A percentile compares a stretch with the other conserved stretches of the same genome.
phyloP scores from a whole-genome alignment of 2,329 filamentous ascomycete species.

The Cercospora brassicicola region DNA sequence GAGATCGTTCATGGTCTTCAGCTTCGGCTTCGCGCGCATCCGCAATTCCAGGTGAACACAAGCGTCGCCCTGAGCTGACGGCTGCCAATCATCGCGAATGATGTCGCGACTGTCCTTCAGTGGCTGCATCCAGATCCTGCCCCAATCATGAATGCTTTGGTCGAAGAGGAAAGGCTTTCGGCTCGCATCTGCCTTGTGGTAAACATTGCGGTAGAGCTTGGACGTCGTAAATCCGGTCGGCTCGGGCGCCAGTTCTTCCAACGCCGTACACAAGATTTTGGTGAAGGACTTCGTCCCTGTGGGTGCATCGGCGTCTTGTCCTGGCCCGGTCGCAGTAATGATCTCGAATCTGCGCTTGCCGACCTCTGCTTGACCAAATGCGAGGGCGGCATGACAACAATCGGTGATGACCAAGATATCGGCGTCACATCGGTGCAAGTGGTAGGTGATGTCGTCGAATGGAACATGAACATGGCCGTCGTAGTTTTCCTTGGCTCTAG shows the following conservation, averaged over 20 bases:
- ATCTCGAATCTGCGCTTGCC: conserved; percentile 18
- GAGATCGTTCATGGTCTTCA: conserved; percentile 13
- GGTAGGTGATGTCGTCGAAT: conserved; percentile 11
- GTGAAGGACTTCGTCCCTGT: conserved; percentile 7
- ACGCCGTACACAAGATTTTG: conserved; percentile 1
- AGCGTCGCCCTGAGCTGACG: background rate
- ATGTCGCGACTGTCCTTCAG: background rate
- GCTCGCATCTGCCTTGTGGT: conserved; percentile 5
- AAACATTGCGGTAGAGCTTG: conserved; percentile 16
- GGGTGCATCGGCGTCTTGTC: background rate
- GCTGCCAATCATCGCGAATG: background rate
- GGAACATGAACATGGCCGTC: conserved; percentile 11
- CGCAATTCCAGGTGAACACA: conserved; percentile 7
- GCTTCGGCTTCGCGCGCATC: conserved; percentile 10
- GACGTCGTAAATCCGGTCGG: conserved; percentile 14
- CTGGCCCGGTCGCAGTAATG: conserved; percentile 9
- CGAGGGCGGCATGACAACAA: conserved; percentile 16
- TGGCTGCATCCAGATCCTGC: conserved; percentile 9
- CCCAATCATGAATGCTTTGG: conserved; percentile 17
- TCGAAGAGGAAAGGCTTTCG: conserved; percentile 18
- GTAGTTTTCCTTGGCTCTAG: background rate
- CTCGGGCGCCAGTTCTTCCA: conserved; percentile 4
- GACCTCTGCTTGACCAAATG: conserved; percentile 10
- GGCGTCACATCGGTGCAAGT: conserved; percentile 11
- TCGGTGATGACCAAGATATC: conserved; percentile 16